These are phyloP conservation scores for Mortierella sp. DNA, from an alignment of 371 early-diverging fungal genomes.

Conservation along the genomic window DNA sequence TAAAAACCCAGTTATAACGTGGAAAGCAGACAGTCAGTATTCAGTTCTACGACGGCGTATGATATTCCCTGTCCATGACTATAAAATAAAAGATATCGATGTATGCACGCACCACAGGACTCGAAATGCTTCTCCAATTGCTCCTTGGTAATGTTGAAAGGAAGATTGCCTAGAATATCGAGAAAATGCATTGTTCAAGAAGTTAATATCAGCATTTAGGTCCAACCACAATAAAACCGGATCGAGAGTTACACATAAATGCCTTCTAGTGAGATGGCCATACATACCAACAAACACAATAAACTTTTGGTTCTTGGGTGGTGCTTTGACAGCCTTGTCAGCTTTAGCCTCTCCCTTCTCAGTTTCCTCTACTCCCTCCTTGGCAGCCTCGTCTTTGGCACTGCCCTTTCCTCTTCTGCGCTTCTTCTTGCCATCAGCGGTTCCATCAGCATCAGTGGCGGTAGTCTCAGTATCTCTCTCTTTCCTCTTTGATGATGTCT, in stretches of 20 bases:
- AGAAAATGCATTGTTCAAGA: not conserved
- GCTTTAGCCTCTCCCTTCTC: conserved; percentile 19
- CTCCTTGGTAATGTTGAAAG: conserved; percentile 74
- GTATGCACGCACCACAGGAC: conserved; percentile 58
- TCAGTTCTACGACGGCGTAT: too few species aligned
- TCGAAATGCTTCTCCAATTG: conserved; percentile 75
- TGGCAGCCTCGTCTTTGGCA: conserved; percentile 18
- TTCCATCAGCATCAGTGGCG: conserved; percentile 6
- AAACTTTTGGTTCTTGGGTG: conserved; percentile 62
- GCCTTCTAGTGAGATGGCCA: too few species aligned
- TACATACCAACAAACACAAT: conserved; percentile 80
- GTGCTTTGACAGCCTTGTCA: conserved; percentile 18
- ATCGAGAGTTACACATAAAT: not conserved
- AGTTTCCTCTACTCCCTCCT: conserved; percentile 1
- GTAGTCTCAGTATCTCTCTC: not conserved
- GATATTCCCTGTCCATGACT: too few species aligned
- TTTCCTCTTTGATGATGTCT: not conserved
- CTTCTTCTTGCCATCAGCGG: conserved; percentile 41
- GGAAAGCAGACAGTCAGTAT: not conserved
- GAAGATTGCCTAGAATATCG: conserved; percentile 69
- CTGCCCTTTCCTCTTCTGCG: conserved; percentile 56
- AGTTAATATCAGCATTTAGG: not conserved
- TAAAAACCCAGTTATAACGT: not conserved
- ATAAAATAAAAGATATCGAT: not conserved
- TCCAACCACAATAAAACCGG: not conserved